These are phyloP conservation scores for Inga leiocalycina DNA, from an alignment of 306 rosid species.

Conservation along the genomic window DNA sequence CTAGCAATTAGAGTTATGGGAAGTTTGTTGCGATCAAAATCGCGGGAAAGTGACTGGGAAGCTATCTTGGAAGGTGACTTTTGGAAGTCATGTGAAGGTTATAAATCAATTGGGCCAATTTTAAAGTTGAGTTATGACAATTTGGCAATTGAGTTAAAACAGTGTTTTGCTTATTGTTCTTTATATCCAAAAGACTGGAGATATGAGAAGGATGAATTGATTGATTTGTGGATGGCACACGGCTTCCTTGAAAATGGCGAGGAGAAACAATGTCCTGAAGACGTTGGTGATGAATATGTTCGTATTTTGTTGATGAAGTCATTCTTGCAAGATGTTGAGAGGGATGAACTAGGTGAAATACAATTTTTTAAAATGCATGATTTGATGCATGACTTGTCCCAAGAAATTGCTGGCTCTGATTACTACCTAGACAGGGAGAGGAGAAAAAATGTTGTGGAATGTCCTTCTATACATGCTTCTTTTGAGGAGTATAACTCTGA, in stretches of 20 bases:
- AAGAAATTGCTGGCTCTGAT: neutral
- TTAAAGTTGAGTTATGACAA: constrained; percentile 1
- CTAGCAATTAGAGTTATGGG: neutral
- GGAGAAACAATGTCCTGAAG: neutral
- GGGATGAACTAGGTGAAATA: neutral
- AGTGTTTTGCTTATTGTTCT: constrained; percentile 4
- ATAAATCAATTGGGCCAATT: neutral
- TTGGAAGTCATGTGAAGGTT: neutral
- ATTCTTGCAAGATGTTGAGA: neutral
- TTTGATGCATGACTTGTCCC: neutral
- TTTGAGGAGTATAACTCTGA: neutral
- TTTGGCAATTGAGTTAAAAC: neutral
- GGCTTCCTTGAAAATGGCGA: neutral
- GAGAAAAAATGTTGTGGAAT: neutral
- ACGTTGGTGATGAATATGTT: neutral
- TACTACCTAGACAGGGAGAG: neutral
- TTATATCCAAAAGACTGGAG: neutral
- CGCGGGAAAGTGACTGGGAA: neutral
- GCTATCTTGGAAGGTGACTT: neutral
- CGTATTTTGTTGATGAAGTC: neutral
- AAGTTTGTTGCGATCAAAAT: neutral
- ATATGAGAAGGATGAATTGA: neutral
- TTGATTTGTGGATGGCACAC: neutral
- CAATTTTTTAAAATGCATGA: neutral
- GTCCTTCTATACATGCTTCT: neutral